Percentiles rank a stretch among this genome's conserved stretches.
phyloP scores from a whole-genome alignment of 106 monocot species.

The Agapanthus africanus region DNA sequence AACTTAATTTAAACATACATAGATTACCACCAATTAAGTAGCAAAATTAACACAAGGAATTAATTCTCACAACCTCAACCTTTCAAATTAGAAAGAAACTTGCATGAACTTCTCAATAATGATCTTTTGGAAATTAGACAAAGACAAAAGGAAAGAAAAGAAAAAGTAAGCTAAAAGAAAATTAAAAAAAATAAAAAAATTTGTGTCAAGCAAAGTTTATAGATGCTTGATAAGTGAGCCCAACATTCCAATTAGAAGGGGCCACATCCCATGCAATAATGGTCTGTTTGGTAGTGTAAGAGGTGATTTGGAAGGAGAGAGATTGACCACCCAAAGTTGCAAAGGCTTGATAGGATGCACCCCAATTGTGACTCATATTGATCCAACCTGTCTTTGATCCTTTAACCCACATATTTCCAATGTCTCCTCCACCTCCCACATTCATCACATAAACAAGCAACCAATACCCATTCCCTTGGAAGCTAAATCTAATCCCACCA shows the following conservation, averaged over 20 bases:
- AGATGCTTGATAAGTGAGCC: conserved; percentile 45
- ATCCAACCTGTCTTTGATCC: conserved; percentile 46
- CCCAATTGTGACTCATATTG: conserved; percentile 84
- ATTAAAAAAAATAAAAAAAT: too few relatives aligned
- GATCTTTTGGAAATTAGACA: too few relatives aligned
- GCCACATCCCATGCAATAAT: conserved; percentile 50
- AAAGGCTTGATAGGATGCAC: conserved; percentile 65
- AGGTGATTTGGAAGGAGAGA: conserved; percentile 59
- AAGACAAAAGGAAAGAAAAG: too few relatives aligned
- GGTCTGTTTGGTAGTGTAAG: conserved; percentile 47
- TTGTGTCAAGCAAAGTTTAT: conserved; percentile 13
- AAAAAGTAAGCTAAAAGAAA: too few relatives aligned
- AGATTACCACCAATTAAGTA: too few relatives aligned
- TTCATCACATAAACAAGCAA: conserved; percentile 70
- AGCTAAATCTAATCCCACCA: conserved; percentile 55
- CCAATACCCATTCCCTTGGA: conserved; percentile 85
- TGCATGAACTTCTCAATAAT: too few relatives aligned
- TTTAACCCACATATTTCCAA: conserved; percentile 47
- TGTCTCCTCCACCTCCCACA: conserved; percentile 64
- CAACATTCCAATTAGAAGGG: conserved; percentile 47
- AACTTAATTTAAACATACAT: too few relatives aligned
- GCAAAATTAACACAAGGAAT: too few relatives aligned
- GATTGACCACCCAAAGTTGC: conserved; percentile 27
- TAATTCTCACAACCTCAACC: too few relatives aligned
- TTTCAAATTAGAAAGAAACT: too few relatives aligned